Evolutionary conservation across 495 filamentous ascomycete genomes (phyloP), one percentile per base, ranked within the genome.

Genomic region (Lasiosphaeria miniovina): DNA sequence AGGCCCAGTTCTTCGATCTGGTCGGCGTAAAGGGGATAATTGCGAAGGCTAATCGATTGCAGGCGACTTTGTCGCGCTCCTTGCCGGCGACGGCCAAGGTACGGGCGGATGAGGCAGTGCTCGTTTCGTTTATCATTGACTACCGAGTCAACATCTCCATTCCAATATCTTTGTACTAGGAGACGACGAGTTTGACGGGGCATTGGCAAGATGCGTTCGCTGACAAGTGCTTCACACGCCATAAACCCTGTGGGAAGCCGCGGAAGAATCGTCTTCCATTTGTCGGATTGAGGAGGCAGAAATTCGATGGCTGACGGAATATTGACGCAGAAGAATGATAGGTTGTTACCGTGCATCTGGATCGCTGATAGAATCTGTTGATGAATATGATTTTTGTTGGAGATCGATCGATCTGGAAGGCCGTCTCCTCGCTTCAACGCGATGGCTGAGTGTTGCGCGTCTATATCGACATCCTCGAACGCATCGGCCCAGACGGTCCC

Each of bases 1-100:
- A 80, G 61, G 0, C 62, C 68, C 0, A 83, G 52, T 6, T 71
- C 59, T 54, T 77, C 74, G 60, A 82, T 75, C 56, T 83, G 77
- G 55, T 83, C 73, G 3, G 76, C 38, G 60, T 82, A 76, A 0
- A 84, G 71, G 0, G 75, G 79, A 55, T 67, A 80, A 61, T 83
- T 82, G 4, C 75, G 69, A 12, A 83, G 63, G 17, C 64, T 75
- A 55, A 81, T 77, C 4, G 53, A 53, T 7, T 59, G 51, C 49
- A 54, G n/a, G 45, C 24, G 24, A 24, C 24, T 24, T 24, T 61
- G 53, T 2, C 24, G 24, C 2, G 24, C 24, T 24, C 48, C 46
- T 14, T 43, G 43, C 11, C 11, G 15, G 34, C 71, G 66, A 48
- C 77, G 66, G 43, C 81, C 77, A 0, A 81, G 65, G 49, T 80